Conservation (phyloP, 495 filamentous ascomycete genomes). For the Clohesyomyces aquaticus region DNA sequence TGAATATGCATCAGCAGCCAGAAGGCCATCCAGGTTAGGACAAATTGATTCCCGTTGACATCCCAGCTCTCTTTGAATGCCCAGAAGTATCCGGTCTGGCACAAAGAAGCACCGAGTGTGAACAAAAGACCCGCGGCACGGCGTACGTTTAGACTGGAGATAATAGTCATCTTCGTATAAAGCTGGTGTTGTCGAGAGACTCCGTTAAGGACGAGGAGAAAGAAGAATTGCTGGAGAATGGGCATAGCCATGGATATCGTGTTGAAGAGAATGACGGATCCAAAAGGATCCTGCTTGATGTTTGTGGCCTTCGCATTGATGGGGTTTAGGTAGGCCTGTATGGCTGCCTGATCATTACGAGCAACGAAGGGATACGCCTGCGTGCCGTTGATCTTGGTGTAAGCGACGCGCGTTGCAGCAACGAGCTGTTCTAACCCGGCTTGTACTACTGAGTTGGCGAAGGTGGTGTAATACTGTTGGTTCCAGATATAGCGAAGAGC, state of each 20-base stretch:
- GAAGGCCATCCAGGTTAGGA: constrained; percentile 32
- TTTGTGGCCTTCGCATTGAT: constrained; percentile 15
- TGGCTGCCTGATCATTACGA: constrained; percentile 2
- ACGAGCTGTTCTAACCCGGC: constrained; percentile 22
- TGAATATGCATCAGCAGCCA: constrained; percentile 34
- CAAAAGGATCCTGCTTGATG: constrained; percentile 15
- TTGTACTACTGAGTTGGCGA: constrained; percentile 16
- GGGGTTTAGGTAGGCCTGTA: constrained; percentile 27
- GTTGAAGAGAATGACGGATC: constrained; percentile 17
- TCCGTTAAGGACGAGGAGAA: constrained; percentile 34
- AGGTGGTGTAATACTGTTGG: constrained; percentile 30
- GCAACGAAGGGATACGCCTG: constrained; percentile 5
- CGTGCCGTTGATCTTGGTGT: constrained; percentile 28
- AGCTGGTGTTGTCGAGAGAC: constrained; percentile 15
- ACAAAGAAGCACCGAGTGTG: constrained; percentile 21
- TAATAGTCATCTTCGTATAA: constrained; percentile 26
- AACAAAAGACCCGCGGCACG: constrained; percentile 19
- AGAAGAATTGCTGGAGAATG: constrained; percentile 33
- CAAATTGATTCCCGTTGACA: constrained; percentile 30
- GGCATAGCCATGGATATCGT: constrained; percentile 30
- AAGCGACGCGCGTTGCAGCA: constrained; percentile 9
- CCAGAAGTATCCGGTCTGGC: constrained; percentile 31
- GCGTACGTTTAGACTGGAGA: constrained; percentile 19
- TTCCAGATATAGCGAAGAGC: constrained; percentile 32
- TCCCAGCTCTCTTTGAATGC: constrained; percentile 24